Conservation (phyloP, 306 rosid genomes). For the Macrotyloma uniflorum region DNA sequence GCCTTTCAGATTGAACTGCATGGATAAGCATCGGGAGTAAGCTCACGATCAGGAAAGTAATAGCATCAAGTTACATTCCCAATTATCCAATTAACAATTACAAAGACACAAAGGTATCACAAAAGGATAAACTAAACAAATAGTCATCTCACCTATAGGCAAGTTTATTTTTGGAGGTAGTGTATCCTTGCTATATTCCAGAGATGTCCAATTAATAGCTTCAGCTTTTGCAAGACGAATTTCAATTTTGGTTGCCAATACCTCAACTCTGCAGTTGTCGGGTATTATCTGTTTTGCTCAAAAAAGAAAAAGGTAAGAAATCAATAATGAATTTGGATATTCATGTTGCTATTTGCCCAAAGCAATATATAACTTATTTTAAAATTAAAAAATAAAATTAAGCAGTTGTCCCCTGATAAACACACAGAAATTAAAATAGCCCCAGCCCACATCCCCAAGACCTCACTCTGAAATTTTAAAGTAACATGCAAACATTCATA, state of each 20-base stretch:
- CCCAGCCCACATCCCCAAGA: not conserved
- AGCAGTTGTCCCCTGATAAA: not conserved
- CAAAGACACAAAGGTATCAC: not conserved
- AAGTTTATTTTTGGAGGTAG: conserved; percentile 46
- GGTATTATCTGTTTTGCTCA: conserved; percentile 73
- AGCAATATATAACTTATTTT: not conserved
- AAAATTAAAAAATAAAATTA: not conserved
- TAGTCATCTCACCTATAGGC: conserved; percentile 49
- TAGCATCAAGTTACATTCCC: conserved; percentile 6
- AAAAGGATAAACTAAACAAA: conserved; percentile 13
- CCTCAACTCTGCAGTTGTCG: conserved; percentile 62
- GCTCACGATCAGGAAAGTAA: conserved; percentile 25
- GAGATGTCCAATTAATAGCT: conserved; percentile 64
- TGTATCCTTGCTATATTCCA: conserved; percentile 66
- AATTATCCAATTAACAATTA: conserved; percentile 9
- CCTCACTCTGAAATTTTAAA: not conserved
- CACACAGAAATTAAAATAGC: conserved; percentile 9
- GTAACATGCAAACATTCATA: not conserved
- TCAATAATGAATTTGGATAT: not conserved
- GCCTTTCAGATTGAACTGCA: conserved; percentile 68
- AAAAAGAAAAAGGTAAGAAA: conserved; percentile 20
- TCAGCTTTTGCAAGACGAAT: conserved; percentile 88
- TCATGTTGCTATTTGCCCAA: conserved; percentile 11
- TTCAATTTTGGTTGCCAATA: conserved; percentile 85
- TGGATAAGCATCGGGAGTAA: not conserved